phyloP scores from a whole-genome alignment of 306 rosid genomes.

The Lablab purpureus region DNA sequence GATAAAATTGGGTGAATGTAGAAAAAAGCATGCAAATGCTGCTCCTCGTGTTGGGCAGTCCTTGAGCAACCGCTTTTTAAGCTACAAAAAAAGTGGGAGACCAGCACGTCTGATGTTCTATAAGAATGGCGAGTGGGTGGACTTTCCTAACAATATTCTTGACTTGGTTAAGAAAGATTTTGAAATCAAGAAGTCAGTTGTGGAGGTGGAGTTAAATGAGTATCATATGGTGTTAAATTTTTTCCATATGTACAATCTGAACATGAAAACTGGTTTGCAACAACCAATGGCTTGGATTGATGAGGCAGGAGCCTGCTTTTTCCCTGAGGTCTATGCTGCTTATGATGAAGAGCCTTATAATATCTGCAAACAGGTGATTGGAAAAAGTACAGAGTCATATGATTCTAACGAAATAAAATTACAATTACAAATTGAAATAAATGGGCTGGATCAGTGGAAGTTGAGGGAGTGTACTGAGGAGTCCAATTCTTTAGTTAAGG shows the following conservation, averaged over 20 bases:
- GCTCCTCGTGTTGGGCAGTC: slow-evolving; percentile 51
- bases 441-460: slow-evolving; percentile 53
- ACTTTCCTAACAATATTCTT: slow-evolving; percentile 67
- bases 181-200: slow-evolving; percentile 63
- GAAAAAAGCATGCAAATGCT: slow-evolving; percentile 40
- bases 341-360: slow-evolving; percentile 46
- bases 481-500: slow-evolving; percentile 61
- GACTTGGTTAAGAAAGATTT: slow-evolving; percentile 69
- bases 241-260: slow-evolving; percentile 78
- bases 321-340: slow-evolving; percentile 69
- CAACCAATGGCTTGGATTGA: slow-evolving; percentile 95
- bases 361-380: slow-evolving; percentile 40
- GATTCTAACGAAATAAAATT: slow-evolving; percentile 67
- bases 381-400: slow-evolving; percentile 37
- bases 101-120: slow-evolving; percentile 80
- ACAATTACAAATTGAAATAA: slow-evolving; percentile 80
- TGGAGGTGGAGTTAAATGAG: slow-evolving; percentile 72
- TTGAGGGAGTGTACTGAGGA: slow-evolving; percentile 76
- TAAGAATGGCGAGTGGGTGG: slow-evolving; percentile 71
- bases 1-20: slow-evolving; percentile 54
- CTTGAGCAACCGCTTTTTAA: slow-evolving; percentile 60
- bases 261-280: slow-evolving; percentile 71
- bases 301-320: slow-evolving; percentile 77
- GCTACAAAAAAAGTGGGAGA: slow-evolving; percentile 67
- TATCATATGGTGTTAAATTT: slow-evolving; percentile 69